Conservation (phyloP, 768 basidiomycete species). For the Neoboletus subvelutipes region DNA sequence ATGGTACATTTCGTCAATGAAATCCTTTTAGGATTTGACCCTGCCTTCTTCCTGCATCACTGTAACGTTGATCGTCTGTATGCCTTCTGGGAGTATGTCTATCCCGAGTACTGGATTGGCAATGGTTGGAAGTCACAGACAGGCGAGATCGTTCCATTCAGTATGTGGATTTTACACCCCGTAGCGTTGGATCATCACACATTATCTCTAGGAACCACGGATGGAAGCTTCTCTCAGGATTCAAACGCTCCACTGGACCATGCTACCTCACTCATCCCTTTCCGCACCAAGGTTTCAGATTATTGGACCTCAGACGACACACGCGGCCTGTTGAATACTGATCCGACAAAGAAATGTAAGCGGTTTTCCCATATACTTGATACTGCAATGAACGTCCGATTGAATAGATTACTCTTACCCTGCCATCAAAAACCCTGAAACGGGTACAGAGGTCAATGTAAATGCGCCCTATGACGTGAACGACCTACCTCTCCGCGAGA, state of each 20-base stretch:
- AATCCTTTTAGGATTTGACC: constrained; percentile 11
- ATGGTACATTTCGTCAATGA: background rate
- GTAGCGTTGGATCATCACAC: background rate
- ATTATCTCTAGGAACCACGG: background rate
- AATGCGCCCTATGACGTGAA: constrained; percentile 9
- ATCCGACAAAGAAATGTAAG: constrained; percentile 10
- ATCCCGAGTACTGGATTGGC: constrained; percentile 17
- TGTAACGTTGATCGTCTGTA: constrained; percentile 20
- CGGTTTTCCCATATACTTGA: background rate
- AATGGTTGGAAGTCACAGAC: constrained; percentile 10
- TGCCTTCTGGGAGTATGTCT: constrained; percentile 24
- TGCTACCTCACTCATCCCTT: constrained; percentile 6
- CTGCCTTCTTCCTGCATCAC: constrained; percentile 21
- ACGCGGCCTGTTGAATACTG: constrained; percentile 3
- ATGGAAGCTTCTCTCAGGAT: constrained; percentile 4
- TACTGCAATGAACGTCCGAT: background rate
- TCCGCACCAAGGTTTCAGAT: constrained; percentile 1
- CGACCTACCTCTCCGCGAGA: constrained; percentile 1
- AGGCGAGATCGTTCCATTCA: constrained; percentile 3
- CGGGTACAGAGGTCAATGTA: constrained; percentile 10
- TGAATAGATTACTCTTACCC: constrained; percentile 23
- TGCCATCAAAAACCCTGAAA: constrained; percentile 9
- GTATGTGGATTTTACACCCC: background rate
- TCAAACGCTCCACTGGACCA: background rate
- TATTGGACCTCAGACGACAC: constrained; percentile 19